These are phyloP conservation scores for Schizochytrium sp. DNA, from an alignment of 108 stramenopile species.

Conservation along the genomic window DNA sequence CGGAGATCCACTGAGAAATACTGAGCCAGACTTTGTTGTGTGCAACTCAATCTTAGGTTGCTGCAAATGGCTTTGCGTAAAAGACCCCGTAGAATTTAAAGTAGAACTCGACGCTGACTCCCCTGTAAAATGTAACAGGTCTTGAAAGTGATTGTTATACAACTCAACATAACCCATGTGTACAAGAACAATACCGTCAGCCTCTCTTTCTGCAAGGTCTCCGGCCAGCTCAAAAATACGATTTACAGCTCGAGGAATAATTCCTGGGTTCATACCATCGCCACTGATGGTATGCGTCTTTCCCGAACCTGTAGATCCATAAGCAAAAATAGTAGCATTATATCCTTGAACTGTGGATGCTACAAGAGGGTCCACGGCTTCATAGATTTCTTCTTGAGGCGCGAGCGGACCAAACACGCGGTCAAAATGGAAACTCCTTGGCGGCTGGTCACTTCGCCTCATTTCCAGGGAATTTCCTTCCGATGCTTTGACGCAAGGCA, in stretches of 20 bases:
- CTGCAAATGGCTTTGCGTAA: background rate
- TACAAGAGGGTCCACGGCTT: conserved; percentile 73
- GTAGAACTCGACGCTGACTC: background rate
- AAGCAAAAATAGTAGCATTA: conserved; percentile 92
- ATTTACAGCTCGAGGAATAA: conserved; percentile 14
- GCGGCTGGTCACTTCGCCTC: conserved; percentile 4
- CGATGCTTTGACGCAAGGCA: too few species aligned
- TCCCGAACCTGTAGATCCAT: conserved; percentile 84
- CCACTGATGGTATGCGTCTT: conserved; percentile 70
- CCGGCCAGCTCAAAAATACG: conserved; percentile 54
- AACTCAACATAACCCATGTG: conserved; percentile 69
- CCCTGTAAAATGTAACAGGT: conserved; percentile 62
- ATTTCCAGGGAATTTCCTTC: background rate
- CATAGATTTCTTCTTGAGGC: conserved; percentile 64
- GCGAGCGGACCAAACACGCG: conserved; percentile 62
- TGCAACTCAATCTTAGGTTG: conserved; percentile 70
- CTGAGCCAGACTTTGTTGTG: conserved; percentile 66
- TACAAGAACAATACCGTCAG: conserved; percentile 32
- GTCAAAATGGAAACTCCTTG: conserved; percentile 58
- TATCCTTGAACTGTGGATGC: conserved; percentile 86
- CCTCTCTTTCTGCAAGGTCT: background rate
- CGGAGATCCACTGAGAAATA: conserved; percentile 67
- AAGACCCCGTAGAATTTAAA: background rate
- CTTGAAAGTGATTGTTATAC: conserved; percentile 71
- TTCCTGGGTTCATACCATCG: background rate